These are phyloP conservation scores for Apophysomyces sp. DNA, from an alignment of 371 early-diverging fungal species.

Conservation along the genomic window DNA sequence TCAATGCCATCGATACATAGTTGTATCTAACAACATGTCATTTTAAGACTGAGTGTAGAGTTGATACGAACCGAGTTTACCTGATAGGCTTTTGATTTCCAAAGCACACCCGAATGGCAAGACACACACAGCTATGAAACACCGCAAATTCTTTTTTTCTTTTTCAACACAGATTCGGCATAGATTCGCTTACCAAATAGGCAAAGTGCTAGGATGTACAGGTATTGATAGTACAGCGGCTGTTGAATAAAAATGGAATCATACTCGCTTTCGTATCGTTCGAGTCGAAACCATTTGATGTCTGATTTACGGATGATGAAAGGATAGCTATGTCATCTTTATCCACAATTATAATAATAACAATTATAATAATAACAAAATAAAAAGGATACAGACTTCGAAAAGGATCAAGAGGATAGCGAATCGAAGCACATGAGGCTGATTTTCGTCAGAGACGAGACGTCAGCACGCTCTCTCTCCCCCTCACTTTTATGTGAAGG, in stretches of 20 bases:
- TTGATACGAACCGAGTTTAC: not conserved
- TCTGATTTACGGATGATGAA: conserved; percentile 40
- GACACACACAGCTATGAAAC: conserved; percentile 43
- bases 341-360: too few relatives aligned
- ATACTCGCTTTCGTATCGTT: conserved; percentile 56
- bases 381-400: conserved; percentile 75
- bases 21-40: conserved; percentile 51
- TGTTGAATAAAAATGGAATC: conserved; percentile 59
- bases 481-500: too few relatives aligned
- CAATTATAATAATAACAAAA: not conserved
- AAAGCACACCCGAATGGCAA: conserved; percentile 30
- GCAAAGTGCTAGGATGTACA: conserved; percentile 76
- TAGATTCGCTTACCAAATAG: conserved; percentile 53
- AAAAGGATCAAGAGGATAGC: conserved; percentile 82
- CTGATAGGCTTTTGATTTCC: conserved; percentile 17
- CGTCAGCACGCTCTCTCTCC: too few relatives aligned
- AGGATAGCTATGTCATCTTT: too few relatives aligned
- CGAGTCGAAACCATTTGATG: conserved; percentile 90
- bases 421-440: conserved; percentile 76
- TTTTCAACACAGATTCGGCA: not conserved
- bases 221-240: conserved; percentile 73
- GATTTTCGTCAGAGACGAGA: not conserved
- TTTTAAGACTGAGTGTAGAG: too few relatives aligned
- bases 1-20: conserved; percentile 74
- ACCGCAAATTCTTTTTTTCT: conserved; percentile 39